Conservation (phyloP, 495 filamentous ascomycete genomes). For the Xylaria curta region DNA sequence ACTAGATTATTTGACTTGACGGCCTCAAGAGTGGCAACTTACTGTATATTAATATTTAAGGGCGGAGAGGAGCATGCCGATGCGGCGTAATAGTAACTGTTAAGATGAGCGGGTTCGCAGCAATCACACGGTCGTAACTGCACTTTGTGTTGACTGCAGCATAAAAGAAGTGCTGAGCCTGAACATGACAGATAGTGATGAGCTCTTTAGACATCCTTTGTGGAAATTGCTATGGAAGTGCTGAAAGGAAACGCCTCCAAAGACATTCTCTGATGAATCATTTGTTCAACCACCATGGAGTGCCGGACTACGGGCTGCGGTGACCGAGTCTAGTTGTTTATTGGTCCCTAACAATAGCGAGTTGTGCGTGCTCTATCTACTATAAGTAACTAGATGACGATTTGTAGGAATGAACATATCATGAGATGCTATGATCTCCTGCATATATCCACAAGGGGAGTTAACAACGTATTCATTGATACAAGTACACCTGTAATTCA, state of each 20-base stretch:
- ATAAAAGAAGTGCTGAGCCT: neutral
- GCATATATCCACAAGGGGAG: no score
- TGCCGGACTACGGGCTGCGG: neutral
- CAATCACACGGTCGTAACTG: neutral
- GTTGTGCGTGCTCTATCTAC: no score
- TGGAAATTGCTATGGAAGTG: neutral
- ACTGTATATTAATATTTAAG: conserved; percentile 16
- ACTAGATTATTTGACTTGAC: conserved; percentile 16
- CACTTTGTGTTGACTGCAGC: neutral
- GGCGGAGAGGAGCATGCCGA: neutral
- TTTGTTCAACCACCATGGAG: no score
- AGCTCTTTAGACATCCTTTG: neutral
- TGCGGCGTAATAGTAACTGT: neutral
- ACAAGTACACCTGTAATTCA: neutral
- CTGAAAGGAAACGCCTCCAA: no score
- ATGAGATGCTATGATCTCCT: no score
- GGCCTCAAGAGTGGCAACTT: neutral
- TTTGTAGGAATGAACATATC: neutral
- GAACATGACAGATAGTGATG: neutral
- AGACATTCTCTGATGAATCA: no score
- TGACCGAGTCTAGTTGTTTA: neutral
- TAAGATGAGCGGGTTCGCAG: neutral
- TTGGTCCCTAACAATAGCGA: neutral
- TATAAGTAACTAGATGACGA: neutral
- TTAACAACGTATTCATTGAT: neutral